Evolutionary conservation across 345 rosid genomes (phyloP).

Genomic region (Heritiera littoralis): DNA sequence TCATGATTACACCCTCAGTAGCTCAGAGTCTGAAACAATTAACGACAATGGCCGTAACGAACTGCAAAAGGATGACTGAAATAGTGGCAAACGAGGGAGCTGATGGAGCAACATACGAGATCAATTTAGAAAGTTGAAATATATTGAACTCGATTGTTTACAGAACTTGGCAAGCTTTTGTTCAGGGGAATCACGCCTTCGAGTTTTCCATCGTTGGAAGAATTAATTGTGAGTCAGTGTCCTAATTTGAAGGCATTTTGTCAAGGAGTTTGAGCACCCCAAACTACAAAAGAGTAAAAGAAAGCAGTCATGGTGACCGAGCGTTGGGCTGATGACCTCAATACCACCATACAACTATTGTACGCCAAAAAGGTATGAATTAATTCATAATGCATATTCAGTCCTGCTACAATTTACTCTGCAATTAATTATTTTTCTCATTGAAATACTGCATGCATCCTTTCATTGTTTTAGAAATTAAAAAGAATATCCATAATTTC

Average conservation of each 20-base stretch:
- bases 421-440: neutral
- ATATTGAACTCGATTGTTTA: neutral
- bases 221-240: neutral
- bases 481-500: neutral
- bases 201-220: neutral
- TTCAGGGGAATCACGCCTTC: neutral
- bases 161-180: conserved; percentile 8
- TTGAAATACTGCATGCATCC: neutral
- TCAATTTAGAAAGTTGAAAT: neutral
- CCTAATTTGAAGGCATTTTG: neutral
- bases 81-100: neutral
- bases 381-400: neutral
- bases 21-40: neutral
- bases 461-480: neutral
- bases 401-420: too few relatives aligned
- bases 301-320: accelerated
- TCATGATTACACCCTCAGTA: neutral
- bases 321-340: conserved; percentile 12
- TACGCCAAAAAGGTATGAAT: neutral
- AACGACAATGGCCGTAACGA: neutral
- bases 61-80: neutral
- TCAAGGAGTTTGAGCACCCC: conserved; percentile 11
- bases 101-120: neutral
- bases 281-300: neutral
- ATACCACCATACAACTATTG: conserved; percentile 8